Evolutionary conservation across 208 protist genomes (phyloP).

Genomic region (Borovskyia barvae): DNA sequence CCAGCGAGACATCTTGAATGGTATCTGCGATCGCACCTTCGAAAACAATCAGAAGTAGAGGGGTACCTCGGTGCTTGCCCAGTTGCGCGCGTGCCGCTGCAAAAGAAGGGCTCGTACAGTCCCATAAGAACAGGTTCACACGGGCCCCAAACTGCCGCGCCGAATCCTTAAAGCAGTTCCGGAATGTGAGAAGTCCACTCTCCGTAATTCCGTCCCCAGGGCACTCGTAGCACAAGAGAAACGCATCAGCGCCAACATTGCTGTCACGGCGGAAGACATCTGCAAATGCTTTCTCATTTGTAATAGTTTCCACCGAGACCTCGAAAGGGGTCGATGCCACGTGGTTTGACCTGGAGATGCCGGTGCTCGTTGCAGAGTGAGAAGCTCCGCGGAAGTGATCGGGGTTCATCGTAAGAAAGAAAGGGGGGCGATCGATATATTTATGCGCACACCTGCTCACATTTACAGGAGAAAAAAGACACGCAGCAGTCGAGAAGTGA

Average conservation of each 20-base stretch:
- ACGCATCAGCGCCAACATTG: constrained; percentile 12
- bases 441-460: neutral
- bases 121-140: constrained; percentile 61
- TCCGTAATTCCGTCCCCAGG: constrained; percentile 41
- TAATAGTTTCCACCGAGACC: constrained; percentile 31
- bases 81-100: constrained; percentile 52
- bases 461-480: neutral
- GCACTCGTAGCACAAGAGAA: constrained; percentile 77
- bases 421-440: neutral
- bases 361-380: no score
- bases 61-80: constrained; percentile 42
- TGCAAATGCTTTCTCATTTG: constrained; percentile 54
- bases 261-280: constrained; percentile 28
- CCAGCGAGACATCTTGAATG: constrained; percentile 30
- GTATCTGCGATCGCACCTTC: constrained; percentile 56
- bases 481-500: neutral
- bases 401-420: no score
- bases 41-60: constrained; percentile 63
- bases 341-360: no score
- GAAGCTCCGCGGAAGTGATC: no score
- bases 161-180: constrained; percentile 25
- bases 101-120: constrained; percentile 60
- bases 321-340: no score
- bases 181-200: constrained; percentile 30
- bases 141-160: constrained; percentile 11